Evolutionary conservation across 2,329 filamentous ascomycete species (phyloP).

Genomic region (Lojkania enalia): DNA sequence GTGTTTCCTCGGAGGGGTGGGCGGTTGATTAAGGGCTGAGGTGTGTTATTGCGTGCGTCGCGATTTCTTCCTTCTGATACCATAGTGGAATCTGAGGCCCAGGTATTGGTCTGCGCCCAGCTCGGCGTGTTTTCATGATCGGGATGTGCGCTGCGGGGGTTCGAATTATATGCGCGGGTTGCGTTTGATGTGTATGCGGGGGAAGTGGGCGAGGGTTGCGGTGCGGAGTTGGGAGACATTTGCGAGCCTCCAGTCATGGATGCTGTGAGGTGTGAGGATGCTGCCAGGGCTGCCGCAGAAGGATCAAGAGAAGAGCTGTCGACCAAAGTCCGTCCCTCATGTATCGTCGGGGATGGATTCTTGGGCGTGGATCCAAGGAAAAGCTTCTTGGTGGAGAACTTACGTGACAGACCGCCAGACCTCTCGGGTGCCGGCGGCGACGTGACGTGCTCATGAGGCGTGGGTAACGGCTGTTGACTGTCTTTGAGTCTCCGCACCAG

Average conservation of each 20-base stretch:
- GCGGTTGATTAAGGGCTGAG: constrained; percentile 34
- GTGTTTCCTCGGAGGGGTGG: constrained; percentile 34
- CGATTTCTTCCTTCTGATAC: constrained; percentile 34
- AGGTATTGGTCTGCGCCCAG: constrained; percentile 35
- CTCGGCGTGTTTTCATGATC: constrained; percentile 37
- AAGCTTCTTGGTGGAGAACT: constrained; percentile 58
- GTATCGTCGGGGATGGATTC: constrained; percentile 56
- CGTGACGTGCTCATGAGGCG: constrained; percentile 45
- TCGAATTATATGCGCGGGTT: constrained; percentile 34
- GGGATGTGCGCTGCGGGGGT: constrained; percentile 30
- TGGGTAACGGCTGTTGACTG: constrained; percentile 81
- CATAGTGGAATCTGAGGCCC: constrained; percentile 34
- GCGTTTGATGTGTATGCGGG: constrained; percentile 50
- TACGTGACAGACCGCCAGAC: constrained; percentile 52
- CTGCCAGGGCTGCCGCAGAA: constrained; percentile 55
- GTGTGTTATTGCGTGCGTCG: constrained; percentile 34
- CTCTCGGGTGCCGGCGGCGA: constrained; percentile 42
- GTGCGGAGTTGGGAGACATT: constrained; percentile 47
- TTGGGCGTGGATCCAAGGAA: constrained; percentile 54
- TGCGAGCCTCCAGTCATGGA: constrained; percentile 48
- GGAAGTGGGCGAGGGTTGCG: constrained; percentile 54
- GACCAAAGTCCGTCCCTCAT: constrained; percentile 47
- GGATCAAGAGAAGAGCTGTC: constrained; percentile 52
- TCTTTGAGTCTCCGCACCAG: constrained; percentile 91
- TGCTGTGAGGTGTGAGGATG: constrained; percentile 55